Conservation (phyloP, 176 grass and related monocot genomes). For the Zoysia pacifica region DNA sequence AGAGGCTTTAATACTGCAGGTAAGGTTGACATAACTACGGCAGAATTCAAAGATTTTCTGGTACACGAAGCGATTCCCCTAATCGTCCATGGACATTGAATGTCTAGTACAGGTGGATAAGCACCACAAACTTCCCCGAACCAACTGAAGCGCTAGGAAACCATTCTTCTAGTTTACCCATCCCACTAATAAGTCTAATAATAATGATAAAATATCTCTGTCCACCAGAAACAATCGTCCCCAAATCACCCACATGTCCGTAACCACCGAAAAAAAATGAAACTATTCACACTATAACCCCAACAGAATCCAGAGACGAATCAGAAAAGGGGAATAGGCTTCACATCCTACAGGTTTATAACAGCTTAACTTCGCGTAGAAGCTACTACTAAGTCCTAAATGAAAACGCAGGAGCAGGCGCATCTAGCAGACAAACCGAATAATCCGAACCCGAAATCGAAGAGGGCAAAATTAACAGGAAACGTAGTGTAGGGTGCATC, state of each 20-base stretch:
- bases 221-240: conserved; percentile 36
- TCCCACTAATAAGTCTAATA: conserved; percentile 32
- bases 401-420: conserved; percentile 11
- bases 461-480: neutral
- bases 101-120: conserved; percentile 27
- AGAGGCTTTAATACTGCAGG: conserved; percentile 42
- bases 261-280: conserved; percentile 7
- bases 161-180: conserved; percentile 44
- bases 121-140: conserved; percentile 31
- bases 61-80: conserved; percentile 31
- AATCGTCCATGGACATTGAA: conserved; percentile 39
- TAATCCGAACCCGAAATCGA: conserved; percentile 44
- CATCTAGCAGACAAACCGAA: neutral
- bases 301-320: conserved; percentile 28
- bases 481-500: neutral
- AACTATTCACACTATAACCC: conserved; percentile 18
- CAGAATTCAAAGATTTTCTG: conserved; percentile 50
- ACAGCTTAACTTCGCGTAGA: conserved; percentile 38
- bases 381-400: conserved; percentile 38
- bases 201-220: conserved; percentile 27
- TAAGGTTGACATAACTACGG: conserved; percentile 51
- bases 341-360: neutral
- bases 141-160: conserved; percentile 35
- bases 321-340: conserved; percentile 19
- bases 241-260: neutral